Evolutionary conservation across 768 basidiomycete genomes (phyloP), one percentile per base, ranked within the genome.

Genomic region (Leccinellum luteum): DNA sequence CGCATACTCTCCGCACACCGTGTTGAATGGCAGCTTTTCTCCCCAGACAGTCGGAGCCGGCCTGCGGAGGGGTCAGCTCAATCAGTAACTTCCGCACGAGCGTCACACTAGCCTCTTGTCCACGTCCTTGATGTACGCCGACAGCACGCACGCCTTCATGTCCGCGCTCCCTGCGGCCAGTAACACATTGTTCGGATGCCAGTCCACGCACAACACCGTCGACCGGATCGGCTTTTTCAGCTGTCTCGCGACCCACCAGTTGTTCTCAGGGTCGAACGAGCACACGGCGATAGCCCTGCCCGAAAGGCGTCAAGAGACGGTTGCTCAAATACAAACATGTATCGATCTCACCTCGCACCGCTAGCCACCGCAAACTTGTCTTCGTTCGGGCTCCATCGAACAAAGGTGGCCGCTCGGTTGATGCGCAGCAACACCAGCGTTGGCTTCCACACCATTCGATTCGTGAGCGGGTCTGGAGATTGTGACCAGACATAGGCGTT

Each of bases 401-500:
- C 97, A 67, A 84, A 85, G 1, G 97, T 99, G 1, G 97, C 97
- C 1, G 97, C 94, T 44, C 97, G 81, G 74, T 98, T 98, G 79
- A 99, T 89, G 56, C 95, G 83, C 54, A 99, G 82, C 57, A 98
- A 73, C 21, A 98, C 97, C n/a, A 99, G 81, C 2, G 94, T 96
- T 3, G 97, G 97, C 75, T 95, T 94, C 97, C 97, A 99, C 54
- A 83, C 67, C 52, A 80, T 69, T 47, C 78, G 81, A 6, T 92
- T 92, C 0, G 90, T 89, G 57, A 80, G 77, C 1, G 86, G 79
- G 64, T 94, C 90, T 28, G 83, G 78, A 9, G 83, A 83, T 69
- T 90, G 86, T 54, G 92, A 88, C 97, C 97, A 99, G 31, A 99
- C 97, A 68, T 99, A 99, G 35, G 97, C 96, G 70, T 99, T 99